These are phyloP conservation scores for Rhodotorula mucilaginosa DNA, from an alignment of 1,284 basidiomycete species.

Conservation along the genomic window DNA sequence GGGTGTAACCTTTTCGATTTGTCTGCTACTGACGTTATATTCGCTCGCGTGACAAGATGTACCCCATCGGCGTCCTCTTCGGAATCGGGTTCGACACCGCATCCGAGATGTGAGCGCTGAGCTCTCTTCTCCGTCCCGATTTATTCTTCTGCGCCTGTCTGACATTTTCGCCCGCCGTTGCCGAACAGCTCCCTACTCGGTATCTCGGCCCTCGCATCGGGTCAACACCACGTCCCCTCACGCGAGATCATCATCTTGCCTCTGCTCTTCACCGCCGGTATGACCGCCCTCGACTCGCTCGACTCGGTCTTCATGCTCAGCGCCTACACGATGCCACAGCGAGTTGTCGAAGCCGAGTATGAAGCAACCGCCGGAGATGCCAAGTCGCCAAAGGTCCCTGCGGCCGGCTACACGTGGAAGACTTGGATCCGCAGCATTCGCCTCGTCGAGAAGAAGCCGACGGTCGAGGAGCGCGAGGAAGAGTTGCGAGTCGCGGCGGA, in stretches of 20 bases:
- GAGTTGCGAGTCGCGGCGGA: constrained; percentile 13
- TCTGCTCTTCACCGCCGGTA: constrained; percentile 50
- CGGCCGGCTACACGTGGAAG: not conserved
- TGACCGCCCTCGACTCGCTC: constrained; percentile 48
- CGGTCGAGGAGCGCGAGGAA: not conserved
- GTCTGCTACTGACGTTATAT: not conserved
- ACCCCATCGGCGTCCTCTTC: constrained; percentile 49
- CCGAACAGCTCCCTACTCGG: constrained; percentile 47
- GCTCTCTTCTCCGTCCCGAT: not conserved
- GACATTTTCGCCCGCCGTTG: no score
- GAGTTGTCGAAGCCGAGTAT: not conserved
- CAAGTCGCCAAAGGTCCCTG: no score
- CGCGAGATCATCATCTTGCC: constrained; percentile 49
- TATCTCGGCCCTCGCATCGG: constrained; percentile 47
- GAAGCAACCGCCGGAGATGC: not conserved
- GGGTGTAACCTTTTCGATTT: not conserved
- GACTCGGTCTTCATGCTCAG: constrained; percentile 50
- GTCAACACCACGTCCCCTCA: constrained; percentile 25
- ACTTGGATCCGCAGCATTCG: not conserved
- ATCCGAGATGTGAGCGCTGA: constrained; percentile 26
- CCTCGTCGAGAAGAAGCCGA: constrained; percentile 10
- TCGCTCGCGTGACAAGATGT: constrained; percentile 37
- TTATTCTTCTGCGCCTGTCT: no score
- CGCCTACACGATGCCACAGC: constrained; percentile 45
- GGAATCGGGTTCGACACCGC: constrained; percentile 51